Evolutionary conservation across 305 asterid species (phyloP), one percentile per base, ranked within the genome.

Genomic region (Plantago coronopus): DNA sequence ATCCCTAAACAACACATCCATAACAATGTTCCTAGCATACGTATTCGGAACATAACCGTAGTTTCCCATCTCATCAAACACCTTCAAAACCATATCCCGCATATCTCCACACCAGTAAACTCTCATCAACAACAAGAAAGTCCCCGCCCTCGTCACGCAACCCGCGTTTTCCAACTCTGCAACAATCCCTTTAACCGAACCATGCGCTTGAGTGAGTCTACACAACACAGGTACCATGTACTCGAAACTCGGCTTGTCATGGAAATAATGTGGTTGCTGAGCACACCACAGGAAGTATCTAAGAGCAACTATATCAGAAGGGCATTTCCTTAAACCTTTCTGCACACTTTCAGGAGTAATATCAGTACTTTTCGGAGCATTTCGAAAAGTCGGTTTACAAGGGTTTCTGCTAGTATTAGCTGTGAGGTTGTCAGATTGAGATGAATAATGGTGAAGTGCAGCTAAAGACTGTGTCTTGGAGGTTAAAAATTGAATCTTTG

Each of bases 231-330:
- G 68, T 37, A 80, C 91, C 87, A 85, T 81, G 64, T 78, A 76
- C 23, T 45, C 74, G 55, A 83, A 83, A 38, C 79, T 59, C 54
- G 58, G 73, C 46, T 72, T 83, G 27, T 81, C 87, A 45, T 88
- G 94, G 57, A 85, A 88, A 58, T 77, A 88, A 67, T 85, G 65
- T n/a, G 81, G 86, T 50, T 79, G 89, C 54, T 79, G 78, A 7
- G 96, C 96, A 72, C 87, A 81, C 89, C 94, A 83, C 48, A 85
- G 59, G 74, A 85, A 88, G 58, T 71, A 76, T 38, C 70, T 74
- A 22, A 88, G 80, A 69, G 91, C 78, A 59, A 72, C 54, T 57
- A 88, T 60, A 74, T 88, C 96, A 50, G 86, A 85, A 53, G 76
- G 74, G 72, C 91, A 83, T 59, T 65, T 74, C 17, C 44, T 74